Evolutionary conservation across 805 yeast species (phyloP), one percentile per base, ranked within the genome.

Genomic region (Candida sphagnicola): DNA sequence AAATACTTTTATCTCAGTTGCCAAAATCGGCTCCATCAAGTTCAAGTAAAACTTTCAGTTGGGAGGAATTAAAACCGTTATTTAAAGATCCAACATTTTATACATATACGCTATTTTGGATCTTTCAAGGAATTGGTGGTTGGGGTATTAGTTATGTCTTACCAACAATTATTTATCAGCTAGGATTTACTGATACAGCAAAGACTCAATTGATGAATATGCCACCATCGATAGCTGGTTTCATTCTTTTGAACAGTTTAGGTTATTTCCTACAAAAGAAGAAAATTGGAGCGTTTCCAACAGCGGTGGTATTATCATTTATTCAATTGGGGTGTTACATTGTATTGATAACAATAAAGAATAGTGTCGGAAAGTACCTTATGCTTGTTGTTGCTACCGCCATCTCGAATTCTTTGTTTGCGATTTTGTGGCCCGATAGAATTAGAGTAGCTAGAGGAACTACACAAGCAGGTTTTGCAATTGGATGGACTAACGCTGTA

Each of bases 121-220:
- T 46, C 6, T 46, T 46, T 21, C 50, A 46, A 36, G 50, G 48
- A 23, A 35, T 46, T 24, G 50, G 50, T 3, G 50, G 50, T 13
- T 46, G 48, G 50, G 50, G 50, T 11, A 46, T 46, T 35, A 43
- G 53, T 32, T 39, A 50, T 31, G 49, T 46, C 16, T 39, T 49
- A 19, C 55, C 55, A 18, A 44, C 53, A 3, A 49, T 50, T 18
- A 38, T 50, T n/a, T 45, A 42, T 30, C 39, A 45, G 18, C 40
- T 50, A 28, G 55, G 55, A 3, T 50, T 49, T 35, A 49, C 55
- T 10, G 44, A 45, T 34, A 42, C 50, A 4, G 47, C 49, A 5
- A 47, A 44, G 5, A 47, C 55, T 16, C 55, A 48, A 31, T 39
- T 49, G 31, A 42, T 50, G 43, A 37, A 46, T 12, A 43, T 49